Percentiles rank a stretch among this genome's conserved stretches.
Evolutionary conservation across 768 basidiomycete genomes (phyloP).

Genomic region (Cyclocybe cylindracea): DNA sequence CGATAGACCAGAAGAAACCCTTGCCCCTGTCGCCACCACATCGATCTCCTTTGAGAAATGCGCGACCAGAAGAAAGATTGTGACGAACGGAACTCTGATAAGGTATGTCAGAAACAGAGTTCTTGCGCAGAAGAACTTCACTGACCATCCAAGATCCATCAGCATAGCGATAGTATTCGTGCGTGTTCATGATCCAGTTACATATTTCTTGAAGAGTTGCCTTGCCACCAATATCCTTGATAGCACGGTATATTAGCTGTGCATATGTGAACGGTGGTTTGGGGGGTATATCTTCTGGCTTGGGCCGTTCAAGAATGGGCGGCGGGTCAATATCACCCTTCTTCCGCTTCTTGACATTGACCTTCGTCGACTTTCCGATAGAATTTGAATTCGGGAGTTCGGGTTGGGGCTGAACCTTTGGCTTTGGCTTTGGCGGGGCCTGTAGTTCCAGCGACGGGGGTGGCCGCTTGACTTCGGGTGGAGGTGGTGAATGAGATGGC

Average conservation of each 20-base stretch:
- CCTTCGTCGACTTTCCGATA: slow-evolving; percentile 49
- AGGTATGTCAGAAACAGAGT: slow-evolving; percentile 9
- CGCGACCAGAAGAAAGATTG: slow-evolving; percentile 89
- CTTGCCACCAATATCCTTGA: slow-evolving; percentile 79
- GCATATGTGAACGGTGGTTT: slow-evolving; percentile 93
- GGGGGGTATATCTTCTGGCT: slow-evolving; percentile 78
- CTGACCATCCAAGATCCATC: slow-evolving; percentile 92
- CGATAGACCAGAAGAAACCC: slow-evolving; percentile 92
- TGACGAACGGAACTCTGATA: slow-evolving; percentile 91
- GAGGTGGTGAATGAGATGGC: slow-evolving; percentile 72
- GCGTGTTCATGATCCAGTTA: slow-evolving; percentile 85
- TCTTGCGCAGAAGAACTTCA: slow-evolving; percentile 15
- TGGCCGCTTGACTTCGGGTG: slow-evolving; percentile 46
- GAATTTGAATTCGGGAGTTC: slow-evolving; percentile 66
- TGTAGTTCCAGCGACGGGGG: slow-evolving; percentile 44
- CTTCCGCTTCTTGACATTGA: slow-evolving; percentile 72
- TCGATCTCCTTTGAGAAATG: slow-evolving; percentile 89
- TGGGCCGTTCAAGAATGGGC: slow-evolving; percentile 40
- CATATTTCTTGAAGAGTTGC: slow-evolving; percentile 92
- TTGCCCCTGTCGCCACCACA: slow-evolving; percentile 86
- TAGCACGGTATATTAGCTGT: slow-evolving; percentile 87
- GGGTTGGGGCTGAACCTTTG: slow-evolving; percentile 39
- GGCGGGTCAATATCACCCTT: slow-evolving; percentile 52
- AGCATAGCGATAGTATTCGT: slow-evolving; percentile 89
- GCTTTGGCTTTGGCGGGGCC: slow-evolving; percentile 28